Percentiles rank a stretch among this genome's conserved stretches.
phyloP scores from a whole-genome alignment of 768 basidiomycete species.

The Butyriboletus loyo region DNA sequence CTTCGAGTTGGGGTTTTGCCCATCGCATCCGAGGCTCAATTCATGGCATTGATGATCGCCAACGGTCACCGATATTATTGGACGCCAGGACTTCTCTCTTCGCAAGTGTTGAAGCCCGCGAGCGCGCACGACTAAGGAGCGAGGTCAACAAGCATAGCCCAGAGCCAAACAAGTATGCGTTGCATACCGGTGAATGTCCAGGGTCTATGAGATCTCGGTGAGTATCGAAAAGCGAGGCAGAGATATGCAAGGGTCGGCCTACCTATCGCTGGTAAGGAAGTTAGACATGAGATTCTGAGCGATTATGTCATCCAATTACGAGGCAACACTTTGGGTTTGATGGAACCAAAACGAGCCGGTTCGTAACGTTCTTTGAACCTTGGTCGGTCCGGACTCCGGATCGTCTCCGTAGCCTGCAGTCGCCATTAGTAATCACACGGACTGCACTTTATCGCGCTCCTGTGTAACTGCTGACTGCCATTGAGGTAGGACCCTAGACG shows the following conservation, averaged over 20 bases:
- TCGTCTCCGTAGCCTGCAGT: no score
- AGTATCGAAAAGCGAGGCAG: background rate
- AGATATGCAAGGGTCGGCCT: background rate
- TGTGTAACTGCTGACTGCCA: no score
- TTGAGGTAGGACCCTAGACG: no score
- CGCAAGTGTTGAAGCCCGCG: conserved; percentile 43
- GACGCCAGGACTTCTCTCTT: conserved; percentile 64
- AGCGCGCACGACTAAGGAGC: conserved; percentile 38
- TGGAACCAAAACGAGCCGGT: no score
- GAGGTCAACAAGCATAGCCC: no score
- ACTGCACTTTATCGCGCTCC: no score
- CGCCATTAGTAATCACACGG: no score
- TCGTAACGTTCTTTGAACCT: no score
- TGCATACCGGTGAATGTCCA: conserved; percentile 13
- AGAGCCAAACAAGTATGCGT: accelerated
- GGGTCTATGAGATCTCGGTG: background rate
- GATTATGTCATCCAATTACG: no score
- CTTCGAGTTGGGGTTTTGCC: conserved; percentile 67
- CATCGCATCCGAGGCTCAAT: conserved; percentile 59
- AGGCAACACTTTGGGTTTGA: no score
- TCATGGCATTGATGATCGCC: conserved; percentile 54
- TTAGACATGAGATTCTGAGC: background rate
- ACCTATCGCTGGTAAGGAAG: background rate
- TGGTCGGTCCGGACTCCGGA: no score
- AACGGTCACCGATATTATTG: conserved; percentile 57